Percentiles rank a stretch among this genome's conserved stretches.
Evolutionary conservation across 148 eudicot species (phyloP).

Genomic region (Bassia scoparia): DNA sequence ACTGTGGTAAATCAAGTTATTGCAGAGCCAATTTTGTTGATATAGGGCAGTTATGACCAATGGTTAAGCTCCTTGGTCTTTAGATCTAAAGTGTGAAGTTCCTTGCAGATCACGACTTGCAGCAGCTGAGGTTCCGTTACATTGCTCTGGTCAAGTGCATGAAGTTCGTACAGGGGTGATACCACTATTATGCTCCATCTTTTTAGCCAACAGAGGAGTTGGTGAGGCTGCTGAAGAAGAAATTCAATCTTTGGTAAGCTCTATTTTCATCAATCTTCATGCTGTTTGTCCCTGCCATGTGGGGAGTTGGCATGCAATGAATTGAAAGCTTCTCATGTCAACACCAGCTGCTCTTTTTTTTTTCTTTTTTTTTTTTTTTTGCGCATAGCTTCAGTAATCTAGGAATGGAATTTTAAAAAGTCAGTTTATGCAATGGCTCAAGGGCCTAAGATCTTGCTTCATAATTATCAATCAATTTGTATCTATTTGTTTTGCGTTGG

Average conservation of each 20-base stretch:
- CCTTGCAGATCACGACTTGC: conserved; percentile 77
- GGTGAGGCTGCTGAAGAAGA: conserved; percentile 83
- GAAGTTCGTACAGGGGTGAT: conserved; percentile 51
- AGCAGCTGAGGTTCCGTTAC: conserved; percentile 53
- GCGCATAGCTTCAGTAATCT: not conserved
- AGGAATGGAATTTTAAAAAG: not conserved
- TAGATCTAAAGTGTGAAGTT: conserved; percentile 12
- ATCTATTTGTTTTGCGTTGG: conserved; percentile 11
- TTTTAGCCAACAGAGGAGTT: conserved; percentile 85
- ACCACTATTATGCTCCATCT: conserved; percentile 79
- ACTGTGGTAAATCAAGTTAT: not conserved
- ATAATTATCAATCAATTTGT: not conserved
- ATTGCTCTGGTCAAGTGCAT: conserved; percentile 31
- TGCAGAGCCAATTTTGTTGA: not conserved
- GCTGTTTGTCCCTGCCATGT: not conserved
- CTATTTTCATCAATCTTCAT: not conserved
- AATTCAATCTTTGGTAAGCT: conserved; percentile 57
- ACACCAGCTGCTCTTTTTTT: no score
- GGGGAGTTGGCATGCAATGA: not conserved
- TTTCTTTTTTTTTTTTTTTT: not conserved
- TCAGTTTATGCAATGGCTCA: not conserved
- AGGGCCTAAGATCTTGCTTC: not conserved
- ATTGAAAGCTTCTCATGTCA: not conserved
- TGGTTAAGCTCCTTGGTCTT: not conserved
- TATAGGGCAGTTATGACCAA: not conserved